Evolutionary conservation across 371 early-diverging fungal genomes (phyloP), one percentile per base, ranked within the genome.

Genomic region (Smittium mucronatum): DNA sequence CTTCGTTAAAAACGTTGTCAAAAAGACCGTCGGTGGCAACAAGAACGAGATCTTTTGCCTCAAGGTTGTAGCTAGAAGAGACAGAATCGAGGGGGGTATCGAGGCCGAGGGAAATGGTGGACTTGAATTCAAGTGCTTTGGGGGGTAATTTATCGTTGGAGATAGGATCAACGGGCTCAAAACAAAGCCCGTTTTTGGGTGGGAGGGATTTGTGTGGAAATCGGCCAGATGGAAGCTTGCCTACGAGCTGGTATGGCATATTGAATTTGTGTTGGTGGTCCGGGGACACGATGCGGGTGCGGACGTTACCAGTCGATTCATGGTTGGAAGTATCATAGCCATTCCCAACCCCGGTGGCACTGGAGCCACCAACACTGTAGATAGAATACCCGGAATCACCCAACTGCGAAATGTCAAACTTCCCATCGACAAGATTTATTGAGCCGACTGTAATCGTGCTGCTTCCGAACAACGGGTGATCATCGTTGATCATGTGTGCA

Each of bases 261-360:
- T 79, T 79, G 69, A 79, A 79, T 28, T 73, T 69, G 63, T 79
- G 79, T 69, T 79, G 80, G 58, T 79, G 79, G 58, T 79, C 79
- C 2, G 79, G 63, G 11, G 76, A 47, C 47, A 47, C 47, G 47
- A 11, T 11, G 47, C 47, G 47, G 47, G 47, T 47, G 47, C 11
- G 5, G 47, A 47, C 47, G 47, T 5, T 5, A 5, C 11, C 47
- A 21, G 47, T 47, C 11, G 47, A 5, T n/a, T n/a, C n/a, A n/a
- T n/a, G n/a, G n/a, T n/a, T n/a, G n/a, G n/a, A n/a, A n/a, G n/a
- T n/a, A n/a, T n/a, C n/a, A n/a, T n/a, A n/a, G n/a, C n/a, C n/a
- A n/a, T n/a, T n/a, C n/a, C n/a, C n/a, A n/a, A n/a, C n/a, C 11
- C 47, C 47, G 28, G 26, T 2, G 31, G 60, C 47, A n/a, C n/a